Evolutionary conservation across 2,329 filamentous ascomycete species (phyloP).

Genomic region (Fusarium brevicatenulatum): DNA sequence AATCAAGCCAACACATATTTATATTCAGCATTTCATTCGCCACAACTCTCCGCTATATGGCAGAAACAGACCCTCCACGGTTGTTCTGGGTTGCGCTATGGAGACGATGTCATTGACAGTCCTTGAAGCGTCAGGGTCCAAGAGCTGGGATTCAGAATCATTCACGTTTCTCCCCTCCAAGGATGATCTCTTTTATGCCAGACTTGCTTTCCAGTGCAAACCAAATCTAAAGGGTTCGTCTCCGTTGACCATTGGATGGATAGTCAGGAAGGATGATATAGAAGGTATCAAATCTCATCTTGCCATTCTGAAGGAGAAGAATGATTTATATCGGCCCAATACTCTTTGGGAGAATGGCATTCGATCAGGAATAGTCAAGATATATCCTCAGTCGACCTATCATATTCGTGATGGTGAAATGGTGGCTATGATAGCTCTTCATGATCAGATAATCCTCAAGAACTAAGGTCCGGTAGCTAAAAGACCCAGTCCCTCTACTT

Average conservation of each 20-base stretch:
- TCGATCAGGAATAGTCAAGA: background rate
- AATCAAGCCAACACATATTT: conserved; percentile 4
- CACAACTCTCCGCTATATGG: background rate
- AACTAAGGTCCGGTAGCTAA: background rate
- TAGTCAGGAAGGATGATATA: conserved; percentile 1
- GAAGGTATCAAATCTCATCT: conserved; percentile 1
- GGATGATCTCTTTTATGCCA: background rate
- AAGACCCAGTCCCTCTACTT: conserved; percentile 5
- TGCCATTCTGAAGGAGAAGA: background rate
- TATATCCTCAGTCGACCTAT: background rate
- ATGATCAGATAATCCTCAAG: background rate
- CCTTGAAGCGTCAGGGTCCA: background rate
- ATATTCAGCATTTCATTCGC: conserved; percentile 6
- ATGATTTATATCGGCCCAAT: background rate
- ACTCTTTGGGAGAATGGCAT: background rate
- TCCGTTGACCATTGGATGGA: background rate
- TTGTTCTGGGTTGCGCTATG: background rate
- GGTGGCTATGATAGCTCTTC: conserved; percentile 3
- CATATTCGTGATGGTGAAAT: background rate
- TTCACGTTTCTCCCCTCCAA: background rate
- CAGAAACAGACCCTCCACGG: background rate
- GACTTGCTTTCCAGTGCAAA: background rate
- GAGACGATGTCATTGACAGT: background rate
- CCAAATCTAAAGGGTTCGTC: background rate
- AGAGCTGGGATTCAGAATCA: background rate